These are phyloP conservation scores for Chenopodium quinoa DNA, from an alignment of 148 eudicot genomes.

Conservation along the genomic window DNA sequence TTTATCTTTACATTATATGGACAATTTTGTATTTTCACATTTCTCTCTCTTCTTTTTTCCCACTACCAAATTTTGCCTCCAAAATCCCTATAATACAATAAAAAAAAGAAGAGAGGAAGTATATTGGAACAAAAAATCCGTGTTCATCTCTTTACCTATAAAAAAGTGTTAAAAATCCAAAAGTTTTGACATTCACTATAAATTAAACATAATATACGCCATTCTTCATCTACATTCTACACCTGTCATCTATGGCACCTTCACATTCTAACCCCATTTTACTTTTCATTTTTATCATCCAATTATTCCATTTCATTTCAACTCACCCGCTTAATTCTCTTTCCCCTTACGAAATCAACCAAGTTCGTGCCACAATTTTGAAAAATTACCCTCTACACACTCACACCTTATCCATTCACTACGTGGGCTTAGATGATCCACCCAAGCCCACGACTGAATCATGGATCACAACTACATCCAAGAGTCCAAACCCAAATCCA, in stretches of 20 bases:
- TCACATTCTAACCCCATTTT: background rate
- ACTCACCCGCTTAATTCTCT: conserved; percentile 45
- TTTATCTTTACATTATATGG: no score
- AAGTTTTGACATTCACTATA: background rate
- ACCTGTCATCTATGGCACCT: background rate
- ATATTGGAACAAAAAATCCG: no score
- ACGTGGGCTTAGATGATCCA: conserved; percentile 51
- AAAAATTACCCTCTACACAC: background rate
- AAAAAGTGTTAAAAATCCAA: no score
- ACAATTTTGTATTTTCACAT: no score
- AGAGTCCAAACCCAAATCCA: no score
- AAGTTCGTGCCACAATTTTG: conserved; percentile 33
- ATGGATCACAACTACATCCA: background rate
- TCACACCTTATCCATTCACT: conserved; percentile 39
- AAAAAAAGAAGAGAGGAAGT: no score
- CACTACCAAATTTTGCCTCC: no score
- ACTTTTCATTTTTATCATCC: background rate
- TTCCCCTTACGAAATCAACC: conserved; percentile 37
- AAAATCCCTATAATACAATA: no score
- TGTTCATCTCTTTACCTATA: no score
- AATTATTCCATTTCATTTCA: background rate
- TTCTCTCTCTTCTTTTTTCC: no score
- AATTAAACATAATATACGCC: background rate
- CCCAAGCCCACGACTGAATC: conserved; percentile 27
- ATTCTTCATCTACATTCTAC: background rate